Conservation (phyloP, 2,329 filamentous ascomycete species). For the Dactylonectria estremocensis region DNA sequence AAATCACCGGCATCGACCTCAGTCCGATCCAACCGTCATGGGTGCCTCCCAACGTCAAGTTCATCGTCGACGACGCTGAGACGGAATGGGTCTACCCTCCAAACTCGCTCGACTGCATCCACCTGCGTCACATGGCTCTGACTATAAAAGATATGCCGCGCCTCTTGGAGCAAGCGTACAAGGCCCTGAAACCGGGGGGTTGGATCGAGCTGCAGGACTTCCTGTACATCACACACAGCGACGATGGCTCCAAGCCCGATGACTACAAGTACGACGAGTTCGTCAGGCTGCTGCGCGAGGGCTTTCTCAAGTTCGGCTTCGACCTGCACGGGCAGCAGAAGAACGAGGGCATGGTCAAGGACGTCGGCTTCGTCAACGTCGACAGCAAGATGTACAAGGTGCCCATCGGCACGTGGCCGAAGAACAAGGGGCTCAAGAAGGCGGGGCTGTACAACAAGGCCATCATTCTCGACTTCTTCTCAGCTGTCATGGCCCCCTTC, state of each 20-base stretch:
- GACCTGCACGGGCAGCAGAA: conserved; percentile 18
- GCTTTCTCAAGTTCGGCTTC: conserved; percentile 9
- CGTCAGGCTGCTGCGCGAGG: not conserved
- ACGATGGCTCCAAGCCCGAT: conserved; percentile 11
- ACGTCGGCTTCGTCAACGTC: conserved; percentile 16
- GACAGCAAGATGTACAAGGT: conserved; percentile 7
- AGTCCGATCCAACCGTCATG: conserved; percentile 9
- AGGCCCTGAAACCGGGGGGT: too few species aligned
- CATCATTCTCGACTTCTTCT: not conserved
- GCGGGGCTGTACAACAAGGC: not conserved
- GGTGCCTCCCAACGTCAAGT: conserved; percentile 9
- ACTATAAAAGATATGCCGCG: conserved; percentile 16
- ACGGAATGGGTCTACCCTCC: conserved; percentile 11
- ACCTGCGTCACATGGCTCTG: conserved; percentile 14
- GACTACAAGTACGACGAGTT: conserved; percentile 10
- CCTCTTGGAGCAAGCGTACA: conserved; percentile 9
- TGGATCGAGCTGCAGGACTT: conserved; percentile 6
- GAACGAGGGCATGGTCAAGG: not conserved
- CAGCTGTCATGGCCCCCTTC: not conserved
- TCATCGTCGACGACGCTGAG: conserved; percentile 17
- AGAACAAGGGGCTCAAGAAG: not conserved
- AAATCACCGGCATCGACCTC: conserved; percentile 11
- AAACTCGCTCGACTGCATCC: not conserved
- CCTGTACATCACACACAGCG: conserved; percentile 7
- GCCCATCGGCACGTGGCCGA: conserved; percentile 15